These are phyloP conservation scores for Blastobotrys indianensis DNA, from an alignment of 1,139 yeast species.

Conservation along the genomic window DNA sequence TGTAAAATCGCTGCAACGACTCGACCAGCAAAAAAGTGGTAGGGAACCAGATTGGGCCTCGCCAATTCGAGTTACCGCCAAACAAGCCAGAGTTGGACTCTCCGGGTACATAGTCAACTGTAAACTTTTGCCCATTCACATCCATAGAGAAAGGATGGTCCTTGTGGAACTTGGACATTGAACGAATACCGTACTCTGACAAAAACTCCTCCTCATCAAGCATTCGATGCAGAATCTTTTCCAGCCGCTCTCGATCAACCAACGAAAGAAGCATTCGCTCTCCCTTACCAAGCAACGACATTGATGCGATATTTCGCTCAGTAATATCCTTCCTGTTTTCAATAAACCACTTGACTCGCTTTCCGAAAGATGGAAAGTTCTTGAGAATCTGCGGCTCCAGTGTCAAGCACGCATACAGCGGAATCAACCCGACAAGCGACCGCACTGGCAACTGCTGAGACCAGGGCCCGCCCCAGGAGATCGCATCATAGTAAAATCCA, in stretches of 20 bases:
- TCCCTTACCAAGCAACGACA: slow-evolving; percentile 80
- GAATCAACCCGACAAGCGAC: slow-evolving; percentile 89
- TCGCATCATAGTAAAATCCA: slow-evolving; percentile 87
- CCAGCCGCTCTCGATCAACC: slow-evolving; percentile 75
- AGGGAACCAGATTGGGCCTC: slow-evolving; percentile 99
- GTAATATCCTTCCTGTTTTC: slow-evolving; percentile 67
- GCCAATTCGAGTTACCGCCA: slow-evolving; percentile 97
- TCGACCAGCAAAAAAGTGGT: slow-evolving; percentile 84
- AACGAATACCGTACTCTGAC: slow-evolving; percentile 83
- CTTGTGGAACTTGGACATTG: slow-evolving; percentile 82
- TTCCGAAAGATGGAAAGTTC: slow-evolving; percentile 77
- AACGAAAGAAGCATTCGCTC: slow-evolving; percentile 77
- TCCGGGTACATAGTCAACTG: slow-evolving; percentile 80
- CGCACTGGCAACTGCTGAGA: slow-evolving; percentile 77
- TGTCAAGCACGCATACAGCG: slow-evolving; percentile 85
- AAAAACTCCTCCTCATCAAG: slow-evolving; percentile 85
- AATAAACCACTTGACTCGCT: slow-evolving; percentile 81
- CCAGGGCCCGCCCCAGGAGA: slow-evolving; percentile 71
- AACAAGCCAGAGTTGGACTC: slow-evolving; percentile 93
- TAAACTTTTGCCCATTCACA: slow-evolving; percentile 70
- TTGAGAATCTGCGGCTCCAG: slow-evolving; percentile 80
- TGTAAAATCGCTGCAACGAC: slow-evolving; percentile 79
- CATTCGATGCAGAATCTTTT: slow-evolving; percentile 73
- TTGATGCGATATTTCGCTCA: slow-evolving; percentile 84
- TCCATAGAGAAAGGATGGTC: slow-evolving; percentile 83